These are phyloP conservation scores for Rhododendron henanense DNA, from an alignment of 148 eudicot species.

Conservation along the genomic window DNA sequence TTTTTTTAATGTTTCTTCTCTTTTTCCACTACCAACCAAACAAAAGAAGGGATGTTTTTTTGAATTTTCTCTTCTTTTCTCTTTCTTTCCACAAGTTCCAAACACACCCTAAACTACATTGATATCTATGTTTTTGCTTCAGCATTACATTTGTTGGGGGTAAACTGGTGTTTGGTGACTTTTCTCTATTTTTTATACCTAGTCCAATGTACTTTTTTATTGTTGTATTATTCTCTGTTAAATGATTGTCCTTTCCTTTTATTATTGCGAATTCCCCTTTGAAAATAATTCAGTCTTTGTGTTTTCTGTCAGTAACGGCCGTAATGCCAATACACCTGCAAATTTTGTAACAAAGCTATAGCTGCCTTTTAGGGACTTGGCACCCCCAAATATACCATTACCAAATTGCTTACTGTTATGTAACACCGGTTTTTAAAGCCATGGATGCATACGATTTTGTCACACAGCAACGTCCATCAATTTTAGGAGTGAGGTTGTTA, in stretches of 20 bases:
- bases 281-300: neutral
- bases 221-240: too few species aligned
- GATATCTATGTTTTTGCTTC: neutral
- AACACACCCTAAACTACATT: too few species aligned
- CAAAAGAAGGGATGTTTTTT: neutral
- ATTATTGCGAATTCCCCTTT: too few species aligned
- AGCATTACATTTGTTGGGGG: neutral
- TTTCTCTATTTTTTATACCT: neutral
- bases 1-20: too few species aligned
- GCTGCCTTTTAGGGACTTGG: neutral
- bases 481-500: neutral
- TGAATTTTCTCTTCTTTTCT: too few species aligned
- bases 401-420: neutral
- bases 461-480: too few species aligned
- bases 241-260: too few species aligned
- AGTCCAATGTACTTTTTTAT: neutral
- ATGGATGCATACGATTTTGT: neutral
- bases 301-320: neutral
- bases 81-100: too few species aligned
- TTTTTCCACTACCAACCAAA: neutral
- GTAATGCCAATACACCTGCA: too few species aligned
- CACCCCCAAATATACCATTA: neutral
- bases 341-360: too few species aligned
- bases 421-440: neutral
- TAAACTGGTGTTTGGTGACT: neutral